phyloP scores from a whole-genome alignment of 2,329 filamentous ascomycete species.

The Aureobasidium subglaciale region DNA sequence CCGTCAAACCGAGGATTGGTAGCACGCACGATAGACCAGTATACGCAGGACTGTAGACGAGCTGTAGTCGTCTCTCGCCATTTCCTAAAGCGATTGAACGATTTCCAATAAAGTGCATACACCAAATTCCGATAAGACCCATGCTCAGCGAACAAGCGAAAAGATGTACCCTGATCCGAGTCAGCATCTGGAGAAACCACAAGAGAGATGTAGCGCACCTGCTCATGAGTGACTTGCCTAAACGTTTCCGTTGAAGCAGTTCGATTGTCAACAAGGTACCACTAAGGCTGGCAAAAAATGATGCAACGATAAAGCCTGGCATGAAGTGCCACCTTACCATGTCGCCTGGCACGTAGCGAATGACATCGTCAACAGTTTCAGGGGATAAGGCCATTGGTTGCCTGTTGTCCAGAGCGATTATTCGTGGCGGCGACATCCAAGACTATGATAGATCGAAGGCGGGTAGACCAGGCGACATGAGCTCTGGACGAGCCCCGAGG shows the following conservation, averaged over 20 bases:
- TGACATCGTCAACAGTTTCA: not conserved
- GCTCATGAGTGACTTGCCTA: slow-evolving; percentile 60
- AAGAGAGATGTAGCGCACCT: slow-evolving; percentile 45
- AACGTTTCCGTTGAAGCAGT: slow-evolving; percentile 68
- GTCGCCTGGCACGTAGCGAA: slow-evolving; percentile 27
- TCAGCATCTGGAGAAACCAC: not conserved
- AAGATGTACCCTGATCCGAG: slow-evolving; percentile 28
- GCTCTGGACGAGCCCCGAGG: too few relatives aligned
- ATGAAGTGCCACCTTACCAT: slow-evolving; percentile 35
- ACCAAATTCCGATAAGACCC: slow-evolving; percentile 45
- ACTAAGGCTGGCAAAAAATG: slow-evolving; percentile 62
- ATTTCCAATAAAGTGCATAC: slow-evolving; percentile 76
- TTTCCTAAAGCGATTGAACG: slow-evolving; percentile 64
- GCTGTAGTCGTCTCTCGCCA: slow-evolving; percentile 57
- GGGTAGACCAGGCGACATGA: too few relatives aligned
- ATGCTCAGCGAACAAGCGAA: slow-evolving; percentile 36
- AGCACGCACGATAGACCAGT: slow-evolving; percentile 74
- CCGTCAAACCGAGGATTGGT: slow-evolving; percentile 65
- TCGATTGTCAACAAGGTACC: slow-evolving; percentile 76
- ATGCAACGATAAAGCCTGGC: slow-evolving; percentile 60
- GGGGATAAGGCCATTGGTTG: not conserved
- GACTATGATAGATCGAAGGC: not conserved
- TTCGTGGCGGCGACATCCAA: not conserved
- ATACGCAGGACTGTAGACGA: slow-evolving; percentile 64
- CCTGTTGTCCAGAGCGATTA: not conserved